These are phyloP conservation scores for Boletus fagicola DNA, from an alignment of 768 basidiomycete genomes.

Conservation along the genomic window DNA sequence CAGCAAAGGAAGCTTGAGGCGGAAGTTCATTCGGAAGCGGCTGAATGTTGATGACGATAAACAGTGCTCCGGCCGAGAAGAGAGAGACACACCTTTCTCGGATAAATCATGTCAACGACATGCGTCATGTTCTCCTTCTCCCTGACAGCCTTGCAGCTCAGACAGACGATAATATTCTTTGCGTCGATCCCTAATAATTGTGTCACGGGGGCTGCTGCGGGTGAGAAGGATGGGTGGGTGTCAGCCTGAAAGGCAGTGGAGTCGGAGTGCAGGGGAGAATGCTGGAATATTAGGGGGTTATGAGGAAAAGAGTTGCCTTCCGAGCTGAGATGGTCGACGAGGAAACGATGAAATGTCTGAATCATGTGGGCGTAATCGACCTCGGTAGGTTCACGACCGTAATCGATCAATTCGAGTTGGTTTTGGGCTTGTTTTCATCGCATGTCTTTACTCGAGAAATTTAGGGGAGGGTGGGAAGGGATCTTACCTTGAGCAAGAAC, in stretches of 20 bases:
- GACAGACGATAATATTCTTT: slow-evolving; percentile 72
- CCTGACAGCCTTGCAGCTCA: slow-evolving; percentile 65
- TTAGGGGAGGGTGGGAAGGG: too few species aligned
- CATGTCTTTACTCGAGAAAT: not conserved
- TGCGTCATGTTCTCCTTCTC: slow-evolving; percentile 81
- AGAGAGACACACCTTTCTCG: slow-evolving; percentile 60
- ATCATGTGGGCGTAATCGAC: slow-evolving; percentile 86
- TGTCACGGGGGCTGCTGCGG: slow-evolving; percentile 69
- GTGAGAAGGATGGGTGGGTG: slow-evolving; percentile 24
- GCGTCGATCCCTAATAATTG: slow-evolving; percentile 83
- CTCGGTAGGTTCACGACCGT: slow-evolving; percentile 69
- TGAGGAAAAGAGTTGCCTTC: slow-evolving; percentile 67
- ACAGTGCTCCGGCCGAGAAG: not conserved
- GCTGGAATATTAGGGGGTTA: slow-evolving; percentile 54
- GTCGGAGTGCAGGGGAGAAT: slow-evolving; percentile 13
- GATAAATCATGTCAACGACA: slow-evolving; percentile 83
- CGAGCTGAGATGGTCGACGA: slow-evolving; percentile 77
- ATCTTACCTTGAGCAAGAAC: slow-evolving; percentile 78
- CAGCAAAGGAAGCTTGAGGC: slow-evolving; percentile 52
- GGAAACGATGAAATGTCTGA: slow-evolving; percentile 92
- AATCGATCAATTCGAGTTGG: slow-evolving; percentile 87
- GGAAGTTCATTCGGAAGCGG: slow-evolving; percentile 37
- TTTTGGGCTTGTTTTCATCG: slow-evolving; percentile 49
- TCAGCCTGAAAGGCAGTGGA: slow-evolving; percentile 18
- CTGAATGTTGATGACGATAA: slow-evolving; percentile 21